These are phyloP conservation scores for Kuraishia cidri DNA, from an alignment of 805 yeast genomes.

Conservation along the genomic window DNA sequence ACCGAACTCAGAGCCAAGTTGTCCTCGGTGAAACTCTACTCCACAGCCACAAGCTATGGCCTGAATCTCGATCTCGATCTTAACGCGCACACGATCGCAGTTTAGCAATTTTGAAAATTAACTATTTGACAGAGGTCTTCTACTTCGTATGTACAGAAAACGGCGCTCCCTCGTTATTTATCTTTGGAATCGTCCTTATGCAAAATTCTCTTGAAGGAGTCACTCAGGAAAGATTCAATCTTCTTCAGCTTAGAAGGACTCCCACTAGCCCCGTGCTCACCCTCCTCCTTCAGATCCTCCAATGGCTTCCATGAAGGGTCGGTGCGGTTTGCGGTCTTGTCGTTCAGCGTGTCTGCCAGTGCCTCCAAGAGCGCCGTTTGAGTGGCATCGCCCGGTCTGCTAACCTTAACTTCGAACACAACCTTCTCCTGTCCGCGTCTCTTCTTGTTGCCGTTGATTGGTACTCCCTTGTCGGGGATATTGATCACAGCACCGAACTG, in stretches of 20 bases:
- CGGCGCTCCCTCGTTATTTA: too few species aligned
- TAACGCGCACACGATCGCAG: too few species aligned
- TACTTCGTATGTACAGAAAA: too few species aligned
- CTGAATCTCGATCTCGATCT: too few species aligned
- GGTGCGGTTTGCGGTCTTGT: constrained; percentile 65
- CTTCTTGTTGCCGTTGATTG: constrained; percentile 30
- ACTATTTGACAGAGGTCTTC: too few species aligned
- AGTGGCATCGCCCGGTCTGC: constrained; percentile 71
- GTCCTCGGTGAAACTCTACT: too few species aligned
- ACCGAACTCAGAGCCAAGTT: too few species aligned
- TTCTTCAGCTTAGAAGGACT: constrained; percentile 40
- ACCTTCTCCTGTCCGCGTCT: constrained; percentile 79
- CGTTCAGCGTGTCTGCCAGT: constrained; percentile 84
- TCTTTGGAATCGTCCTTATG: constrained; percentile 12
- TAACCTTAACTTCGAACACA: constrained; percentile 57
- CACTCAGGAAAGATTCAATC: constrained; percentile 49
- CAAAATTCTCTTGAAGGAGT: constrained; percentile 40
- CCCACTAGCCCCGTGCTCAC: constrained; percentile 4
- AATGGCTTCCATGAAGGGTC: constrained; percentile 37
- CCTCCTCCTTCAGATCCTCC: constrained; percentile 10
- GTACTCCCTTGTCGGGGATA: constrained; percentile 85
- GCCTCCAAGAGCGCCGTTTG: constrained; percentile 90
- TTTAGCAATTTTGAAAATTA: too few species aligned
- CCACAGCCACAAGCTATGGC: too few species aligned
- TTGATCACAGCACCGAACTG: constrained; percentile 67